Evolutionary conservation across 2,329 filamentous ascomycete species (phyloP), one percentile per base, ranked within the genome.

Genomic region (Monosporascus sp.): DNA sequence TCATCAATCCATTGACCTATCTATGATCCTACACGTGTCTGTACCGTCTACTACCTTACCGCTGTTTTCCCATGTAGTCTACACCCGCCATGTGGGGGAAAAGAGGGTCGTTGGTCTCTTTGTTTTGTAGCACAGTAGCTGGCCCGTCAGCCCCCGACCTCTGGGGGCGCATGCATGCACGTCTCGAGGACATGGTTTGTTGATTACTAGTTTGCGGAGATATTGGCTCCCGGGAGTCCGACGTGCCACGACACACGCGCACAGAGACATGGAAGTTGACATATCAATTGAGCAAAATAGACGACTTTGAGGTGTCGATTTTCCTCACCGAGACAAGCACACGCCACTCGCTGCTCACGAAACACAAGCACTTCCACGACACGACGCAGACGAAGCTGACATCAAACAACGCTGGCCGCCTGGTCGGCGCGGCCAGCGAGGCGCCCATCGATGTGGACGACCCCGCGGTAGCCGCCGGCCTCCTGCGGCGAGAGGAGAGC

Each of bases 221-320:
- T 45, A 28, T 24, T 18, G 18, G 44, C 24, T 17, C 38, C 37
- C n/a, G 18, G 31, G 11, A 9, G 37, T 18, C 8, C 18, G 18
- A 20, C 24, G 9, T 26, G 26, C 3, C 38, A 37, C 37, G 35
- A 44, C 41, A 41, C 38, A 41, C 18, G 18, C 9, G 7, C 38
- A 41, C 17, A 41, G 17, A 41, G 17, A n/a, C 38, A 11, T n/a
- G 49, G 15, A 53, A 52, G 48, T 54, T 61, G 51, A 59, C 55
- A 52, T 50, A 51, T 45, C 43, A 55, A 60, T 56, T 60, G 54
- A 61, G 66, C 53, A 48, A 51, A 31, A 55, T 60, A 94, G 93
- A 97, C 70, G 93, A 96, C 61, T 99, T 97, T 67, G 91, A 97
- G 67, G 91, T 97, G 15, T 89, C 91, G 38, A 88, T 99, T 59